Evolutionary conservation across 2,329 filamentous ascomycete genomes (phyloP), one percentile per base, ranked within the genome.

Genomic region (Aspergillus thermomutatus): DNA sequence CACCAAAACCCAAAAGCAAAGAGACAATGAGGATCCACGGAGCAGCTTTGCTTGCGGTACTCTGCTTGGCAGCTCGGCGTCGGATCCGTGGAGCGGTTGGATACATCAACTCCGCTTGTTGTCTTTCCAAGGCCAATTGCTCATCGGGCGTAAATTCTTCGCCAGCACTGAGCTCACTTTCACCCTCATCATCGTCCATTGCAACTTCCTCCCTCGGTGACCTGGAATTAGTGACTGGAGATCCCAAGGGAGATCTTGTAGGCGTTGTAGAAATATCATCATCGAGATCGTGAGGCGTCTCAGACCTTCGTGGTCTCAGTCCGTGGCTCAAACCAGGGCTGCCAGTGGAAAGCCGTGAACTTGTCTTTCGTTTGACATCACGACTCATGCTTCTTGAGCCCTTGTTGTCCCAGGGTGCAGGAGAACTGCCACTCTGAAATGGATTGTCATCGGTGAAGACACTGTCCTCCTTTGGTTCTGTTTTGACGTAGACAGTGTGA

Each of bases 111-210:
- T 60, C 84, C 72, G 49, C 83, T 51, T 88, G 83, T 62, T 92
- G 88, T 52, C 82, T 82, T n/a, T 87, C 84, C 48, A 96, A 77
- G 61, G 92, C 91, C 11, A 95, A 78, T 73, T 92, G 89, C 69
- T 91, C 93, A 61, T 97, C 91, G 0, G 92, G 90, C 0, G 92
- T 96, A 64, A 97, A 99, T 68, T 99, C 94, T 72, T 97, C 94
- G 3, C 90, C 90, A 0, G 87, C 81, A 40, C 58, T 60, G 5
- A 69, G 28, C 59, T 92, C 87, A 5, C 90, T 72, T 63, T 91
- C 72, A 14, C 76, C 77, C 11, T 76, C 67, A 14, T 75, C 77
- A 14, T 72, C 63, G 23, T 70, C 65, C 6, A 59, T 57, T 53
- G 81, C 77, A 19, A 79, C 73, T 45, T 76, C 73, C 48, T 59